These are phyloP conservation scores for Rhodotorula toruloides DNA, from an alignment of 768 basidiomycete genomes.

Conservation along the genomic window DNA sequence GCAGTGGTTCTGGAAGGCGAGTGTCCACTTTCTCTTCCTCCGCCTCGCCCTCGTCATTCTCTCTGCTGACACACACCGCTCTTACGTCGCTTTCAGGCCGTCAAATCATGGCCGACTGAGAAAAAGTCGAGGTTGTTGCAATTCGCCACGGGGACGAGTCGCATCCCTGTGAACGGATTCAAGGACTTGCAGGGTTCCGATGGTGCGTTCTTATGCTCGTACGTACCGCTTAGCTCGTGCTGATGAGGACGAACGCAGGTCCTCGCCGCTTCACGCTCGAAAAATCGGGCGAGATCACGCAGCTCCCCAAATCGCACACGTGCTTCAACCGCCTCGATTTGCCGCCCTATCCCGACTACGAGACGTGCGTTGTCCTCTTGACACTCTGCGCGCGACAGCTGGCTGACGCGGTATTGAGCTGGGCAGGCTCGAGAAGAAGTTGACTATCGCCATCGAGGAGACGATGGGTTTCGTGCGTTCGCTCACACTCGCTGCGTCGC, in stretches of 20 bases:
- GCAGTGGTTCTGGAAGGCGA: constrained; percentile 99
- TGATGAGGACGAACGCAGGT: too few relatives aligned
- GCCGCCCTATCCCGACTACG: constrained; percentile 74
- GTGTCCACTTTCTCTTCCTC: not conserved
- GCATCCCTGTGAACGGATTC: constrained; percentile 97
- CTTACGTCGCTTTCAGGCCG: constrained; percentile 44
- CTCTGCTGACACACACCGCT: not conserved
- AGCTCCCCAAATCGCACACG: constrained; percentile 93
- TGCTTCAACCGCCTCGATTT: constrained; percentile 97
- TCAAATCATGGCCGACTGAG: constrained; percentile 95
- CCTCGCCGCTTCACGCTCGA: constrained; percentile 97
- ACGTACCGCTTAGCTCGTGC: too few relatives aligned
- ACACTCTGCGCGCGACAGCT: rapidly evolving
- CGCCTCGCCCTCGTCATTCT: not conserved
- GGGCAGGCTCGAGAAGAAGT: constrained; percentile 67
- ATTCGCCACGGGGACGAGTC: constrained; percentile 64
- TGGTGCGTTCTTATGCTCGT: too few relatives aligned
- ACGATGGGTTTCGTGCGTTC: constrained; percentile 33
- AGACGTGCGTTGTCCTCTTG: constrained; percentile 5
- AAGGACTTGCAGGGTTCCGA: constrained; percentile 98
- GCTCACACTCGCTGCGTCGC: not conserved
- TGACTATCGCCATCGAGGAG: constrained; percentile 83
- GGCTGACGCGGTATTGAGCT: not conserved
- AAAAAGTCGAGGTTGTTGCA: constrained; percentile 92
- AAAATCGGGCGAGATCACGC: constrained; percentile 89